Evolutionary conservation across 768 basidiomycete species (phyloP).

Genomic region (Cytidiella melzeri): DNA sequence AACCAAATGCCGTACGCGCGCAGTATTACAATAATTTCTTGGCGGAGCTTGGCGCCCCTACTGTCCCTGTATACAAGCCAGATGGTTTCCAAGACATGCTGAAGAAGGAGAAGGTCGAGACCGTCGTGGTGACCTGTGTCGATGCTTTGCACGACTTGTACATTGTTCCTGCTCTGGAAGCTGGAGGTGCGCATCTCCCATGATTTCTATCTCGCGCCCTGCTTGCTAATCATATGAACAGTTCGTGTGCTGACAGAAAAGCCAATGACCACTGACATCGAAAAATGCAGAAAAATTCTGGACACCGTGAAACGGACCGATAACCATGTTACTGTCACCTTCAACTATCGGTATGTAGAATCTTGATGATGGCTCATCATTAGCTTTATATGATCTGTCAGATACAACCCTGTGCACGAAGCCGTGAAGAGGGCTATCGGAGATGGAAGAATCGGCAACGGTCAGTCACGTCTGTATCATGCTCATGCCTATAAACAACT

Average conservation of each 20-base stretch:
- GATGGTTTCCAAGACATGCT: constrained; percentile 41
- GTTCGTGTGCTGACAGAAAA: constrained; percentile 48
- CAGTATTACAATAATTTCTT: constrained; percentile 40
- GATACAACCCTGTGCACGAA: constrained; percentile 45
- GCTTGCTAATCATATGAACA: constrained; percentile 10
- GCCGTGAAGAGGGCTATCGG: constrained; percentile 41
- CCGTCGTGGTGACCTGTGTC: constrained; percentile 43
- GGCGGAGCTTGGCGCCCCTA: constrained; percentile 30
- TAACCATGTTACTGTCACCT: constrained; percentile 35
- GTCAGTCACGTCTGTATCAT: constrained; percentile 12
- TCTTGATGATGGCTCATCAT: neutral
- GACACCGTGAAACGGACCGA: constrained; percentile 39
- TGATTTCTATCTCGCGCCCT: neutral
- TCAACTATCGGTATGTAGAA: constrained; percentile 33
- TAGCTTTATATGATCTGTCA: constrained; percentile 10
- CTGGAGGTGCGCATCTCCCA: constrained; percentile 28
- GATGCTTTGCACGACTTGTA: constrained; percentile 43
- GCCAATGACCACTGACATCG: constrained; percentile 46
- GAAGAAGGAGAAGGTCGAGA: constrained; percentile 37
- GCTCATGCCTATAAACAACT: no score
- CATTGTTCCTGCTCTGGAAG: constrained; percentile 38
- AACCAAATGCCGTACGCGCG: constrained; percentile 40
- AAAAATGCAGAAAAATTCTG: constrained; percentile 40
- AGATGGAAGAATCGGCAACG: constrained; percentile 40
- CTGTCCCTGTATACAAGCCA: constrained; percentile 34